phyloP scores from a whole-genome alignment of 306 rosid species.

The Gastrolobium villosum region DNA sequence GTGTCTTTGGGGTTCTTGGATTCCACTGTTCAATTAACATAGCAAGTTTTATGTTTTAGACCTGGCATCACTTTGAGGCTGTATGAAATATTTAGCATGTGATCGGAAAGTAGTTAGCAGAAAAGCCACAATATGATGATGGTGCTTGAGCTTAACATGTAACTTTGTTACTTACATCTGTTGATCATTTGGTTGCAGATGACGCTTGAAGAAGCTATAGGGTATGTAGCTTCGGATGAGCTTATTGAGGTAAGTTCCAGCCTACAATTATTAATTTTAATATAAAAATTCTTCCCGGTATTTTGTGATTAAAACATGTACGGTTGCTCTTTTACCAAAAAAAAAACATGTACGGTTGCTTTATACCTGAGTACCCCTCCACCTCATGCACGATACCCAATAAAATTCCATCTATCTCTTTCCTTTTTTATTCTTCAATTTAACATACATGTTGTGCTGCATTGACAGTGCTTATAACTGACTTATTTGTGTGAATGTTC shows the following conservation, averaged over 20 bases:
- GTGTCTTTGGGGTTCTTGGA: slow-evolving; percentile 18
- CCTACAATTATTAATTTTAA: slow-evolving; percentile 20
- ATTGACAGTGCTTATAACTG: background rate
- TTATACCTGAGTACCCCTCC: background rate
- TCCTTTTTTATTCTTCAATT: background rate
- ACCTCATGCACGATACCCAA: slow-evolving; percentile 1
- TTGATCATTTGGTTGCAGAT: slow-evolving; percentile 69
- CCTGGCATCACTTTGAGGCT: slow-evolving; percentile 30
- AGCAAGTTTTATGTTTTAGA: slow-evolving; percentile 29
- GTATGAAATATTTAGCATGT: background rate
- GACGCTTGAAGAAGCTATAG: slow-evolving; percentile 97
- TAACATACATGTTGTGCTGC: background rate
- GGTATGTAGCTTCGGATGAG: slow-evolving; percentile 96
- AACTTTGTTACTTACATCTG: slow-evolving; percentile 41
- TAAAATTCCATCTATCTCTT: background rate
- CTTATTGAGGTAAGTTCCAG: slow-evolving; percentile 82
- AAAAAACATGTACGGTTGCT: no score
- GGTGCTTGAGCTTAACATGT: slow-evolving; percentile 1
- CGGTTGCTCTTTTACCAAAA: no score
- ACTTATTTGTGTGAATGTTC: background rate
- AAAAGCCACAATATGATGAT: slow-evolving; percentile 19
- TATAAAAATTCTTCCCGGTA: background rate
- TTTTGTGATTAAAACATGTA: slow-evolving; percentile 1
- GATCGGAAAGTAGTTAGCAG: background rate
- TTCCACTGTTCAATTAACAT: slow-evolving; percentile 20